Base-by-base conservation (phyloP, 331 rosid species). In the Malus hybrid region DNA sequence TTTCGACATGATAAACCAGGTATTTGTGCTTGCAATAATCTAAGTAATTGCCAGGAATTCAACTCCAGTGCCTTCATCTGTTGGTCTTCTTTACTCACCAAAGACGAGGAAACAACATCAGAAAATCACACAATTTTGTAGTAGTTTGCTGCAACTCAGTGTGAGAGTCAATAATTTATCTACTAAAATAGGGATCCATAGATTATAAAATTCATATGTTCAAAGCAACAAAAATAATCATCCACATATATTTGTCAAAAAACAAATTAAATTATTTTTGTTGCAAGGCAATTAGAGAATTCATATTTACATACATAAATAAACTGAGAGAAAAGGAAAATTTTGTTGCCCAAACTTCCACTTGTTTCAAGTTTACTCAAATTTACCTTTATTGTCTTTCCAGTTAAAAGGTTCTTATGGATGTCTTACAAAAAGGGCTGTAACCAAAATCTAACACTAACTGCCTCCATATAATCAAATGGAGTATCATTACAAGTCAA, bases 11-110 rank as follows among this genome's bases (percentile, higher is more conserved):
- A 87, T 72, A 94, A 79, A 68, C 88, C 88, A 44, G 90, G 95
- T 77, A 90, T 71, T 75, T 91, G 95, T 72, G 93, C 93, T 84
- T 91, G 93, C 79, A 94, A 88, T 83, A 94, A 80, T 90, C 95
- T 85, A 82, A 94, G 79, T 77, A 94, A 77, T 75, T 94, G 97
- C 96, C 98, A 91, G 68, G 98, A 85, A 87, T 90, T 94, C 80
- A 94, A 82, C 80, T 94, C 89, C 84, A 94, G 85, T 39, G 90
- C 96, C 85, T 92, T 90, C 83, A 91, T 82, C 73, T 84, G 87
- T 66, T 90, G 89, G 61, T 76, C 85, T 72, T 86, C 98, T 94
- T 82, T 71, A 67, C 33, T 75, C 80, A 75, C 39, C 78, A 71
- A 55, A 56, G 33, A 72, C 34, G 75, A 55, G 48, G 30, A 22